Evolutionary conservation across 805 yeast genomes (phyloP), one percentile per base, ranked within the genome.

Genomic region (Hanseniaspora lachancei): DNA sequence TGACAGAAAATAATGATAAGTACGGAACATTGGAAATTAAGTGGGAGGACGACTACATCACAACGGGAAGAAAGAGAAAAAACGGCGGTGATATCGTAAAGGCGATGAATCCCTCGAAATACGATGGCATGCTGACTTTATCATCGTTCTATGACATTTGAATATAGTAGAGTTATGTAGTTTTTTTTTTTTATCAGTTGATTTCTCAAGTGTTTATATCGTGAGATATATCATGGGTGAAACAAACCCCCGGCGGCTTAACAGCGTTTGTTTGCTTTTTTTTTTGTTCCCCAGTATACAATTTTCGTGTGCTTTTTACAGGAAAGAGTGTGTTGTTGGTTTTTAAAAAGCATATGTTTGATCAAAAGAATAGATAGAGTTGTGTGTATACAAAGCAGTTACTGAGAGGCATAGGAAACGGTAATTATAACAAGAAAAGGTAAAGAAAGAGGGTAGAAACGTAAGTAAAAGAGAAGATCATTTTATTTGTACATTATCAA

Each of bases 41-140:
- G 20, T 88, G 91, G 81, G 77, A 73, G 58, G 77, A 74, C 47
- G 74, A 74, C 27, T 68, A 66, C 49, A 60, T 68, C 20, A 64
- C 63, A 9, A 61, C 64, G 8, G 66, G 65, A 44, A 62, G 62
- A 47, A 63, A 63, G 47, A 60, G 63, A 59, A 64, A 64, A 20
- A 58, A 61, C 7, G 34, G 27, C 7, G 32, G 40, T 16, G 16
- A 36, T 5, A 32, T 50, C 1, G 35, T 20, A 5, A 42, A 18
- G 24, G 36, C 40, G 2, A 24, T 49, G 23, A 20, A 42, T n/a
- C 50, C 49, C 5, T 35, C 46, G 5, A 39, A 32, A 20, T 44
- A 20, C 20, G 34, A 46, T 20, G 24, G 29, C 2, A 20, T 53
- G 23, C 12, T 53, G 18, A 46, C 50, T 13, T 21, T 34, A 2